Percentiles rank a stretch among this genome's conserved stretches.
Evolutionary conservation across 306 rosid genomes (phyloP).

Genomic region (Quercus wislizeni): DNA sequence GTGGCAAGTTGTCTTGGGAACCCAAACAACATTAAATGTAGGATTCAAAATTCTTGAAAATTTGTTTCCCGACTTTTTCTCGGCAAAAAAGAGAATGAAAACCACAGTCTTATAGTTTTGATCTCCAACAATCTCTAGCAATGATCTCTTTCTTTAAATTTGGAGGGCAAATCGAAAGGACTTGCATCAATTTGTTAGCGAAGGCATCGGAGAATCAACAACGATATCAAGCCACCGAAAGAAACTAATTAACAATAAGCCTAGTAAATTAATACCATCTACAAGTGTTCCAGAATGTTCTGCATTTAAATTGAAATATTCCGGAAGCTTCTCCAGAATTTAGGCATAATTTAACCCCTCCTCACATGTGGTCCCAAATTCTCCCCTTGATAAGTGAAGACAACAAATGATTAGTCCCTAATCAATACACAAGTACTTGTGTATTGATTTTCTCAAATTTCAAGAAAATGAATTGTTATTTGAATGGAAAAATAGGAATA

Average conservation of each 20-base stretch:
- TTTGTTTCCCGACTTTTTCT: not conserved
- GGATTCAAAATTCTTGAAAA: not conserved
- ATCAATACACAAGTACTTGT: too few species aligned
- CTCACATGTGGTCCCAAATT: too few species aligned
- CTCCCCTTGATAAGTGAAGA: too few species aligned
- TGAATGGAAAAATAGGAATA: too few species aligned
- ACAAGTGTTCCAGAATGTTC: constrained; percentile 13
- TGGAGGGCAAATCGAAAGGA: constrained; percentile 34
- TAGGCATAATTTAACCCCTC: too few species aligned
- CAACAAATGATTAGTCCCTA: too few species aligned
- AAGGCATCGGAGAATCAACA: constrained; percentile 26
- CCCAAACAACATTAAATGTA: not conserved
- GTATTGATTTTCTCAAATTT: too few species aligned
- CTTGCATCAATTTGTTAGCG: constrained; percentile 34
- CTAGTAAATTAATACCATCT: constrained; percentile 23
- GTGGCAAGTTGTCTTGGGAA: not conserved
- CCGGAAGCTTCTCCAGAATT: too few species aligned
- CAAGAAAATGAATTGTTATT: too few species aligned
- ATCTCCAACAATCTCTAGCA: constrained; percentile 38
- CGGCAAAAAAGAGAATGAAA: not conserved
- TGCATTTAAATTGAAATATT: constrained; percentile 15
- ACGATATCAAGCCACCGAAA: constrained; percentile 41
- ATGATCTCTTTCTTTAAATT: constrained; percentile 38
- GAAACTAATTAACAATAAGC: constrained; percentile 33
- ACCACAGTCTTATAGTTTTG: constrained; percentile 28